Conservation (phyloP, 1,284 basidiomycete species). For the Earliella scabrosa region DNA sequence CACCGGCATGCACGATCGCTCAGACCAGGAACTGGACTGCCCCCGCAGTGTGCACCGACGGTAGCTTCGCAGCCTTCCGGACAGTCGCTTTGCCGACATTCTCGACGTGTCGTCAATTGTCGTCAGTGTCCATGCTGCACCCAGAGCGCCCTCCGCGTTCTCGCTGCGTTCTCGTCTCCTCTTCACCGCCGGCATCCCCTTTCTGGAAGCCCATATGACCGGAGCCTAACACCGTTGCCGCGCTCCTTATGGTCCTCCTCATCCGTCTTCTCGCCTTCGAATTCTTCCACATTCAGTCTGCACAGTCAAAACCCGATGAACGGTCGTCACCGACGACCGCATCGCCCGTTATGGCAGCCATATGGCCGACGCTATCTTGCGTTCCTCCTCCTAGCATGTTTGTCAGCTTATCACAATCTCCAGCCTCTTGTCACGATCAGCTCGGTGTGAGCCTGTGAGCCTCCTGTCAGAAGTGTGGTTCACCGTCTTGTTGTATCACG, state of each 20-base stretch:
- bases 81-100: not conserved
- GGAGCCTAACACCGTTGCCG: slow-evolving; percentile 20
- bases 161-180: not conserved
- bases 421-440: not conserved
- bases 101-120: not conserved
- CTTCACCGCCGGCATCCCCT: slow-evolving; percentile 23
- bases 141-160: no score
- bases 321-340: not conserved
- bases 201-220: slow-evolving; percentile 8
- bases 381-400: no score
- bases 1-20: slow-evolving; percentile 6
- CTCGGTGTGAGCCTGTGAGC: not conserved
- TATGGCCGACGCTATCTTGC: not conserved
- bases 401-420: not conserved
- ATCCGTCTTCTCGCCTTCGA: slow-evolving; percentile 17
- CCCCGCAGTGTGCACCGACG: slow-evolving; percentile 1
- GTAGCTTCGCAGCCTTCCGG: not conserved
- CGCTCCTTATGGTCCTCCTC: slow-evolving; percentile 11
- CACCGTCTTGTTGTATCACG: not conserved
- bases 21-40: slow-evolving; percentile 17
- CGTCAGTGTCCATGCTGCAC: not conserved
- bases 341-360: not conserved
- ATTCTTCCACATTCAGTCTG: slow-evolving; percentile 6
- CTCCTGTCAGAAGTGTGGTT: no score
- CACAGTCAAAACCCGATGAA: not conserved